A percentile compares a stretch with the other conserved stretches of the same genome.
Evolutionary conservation across 768 basidiomycete genomes (phyloP).

Genomic region (Boletus reticulatus): DNA sequence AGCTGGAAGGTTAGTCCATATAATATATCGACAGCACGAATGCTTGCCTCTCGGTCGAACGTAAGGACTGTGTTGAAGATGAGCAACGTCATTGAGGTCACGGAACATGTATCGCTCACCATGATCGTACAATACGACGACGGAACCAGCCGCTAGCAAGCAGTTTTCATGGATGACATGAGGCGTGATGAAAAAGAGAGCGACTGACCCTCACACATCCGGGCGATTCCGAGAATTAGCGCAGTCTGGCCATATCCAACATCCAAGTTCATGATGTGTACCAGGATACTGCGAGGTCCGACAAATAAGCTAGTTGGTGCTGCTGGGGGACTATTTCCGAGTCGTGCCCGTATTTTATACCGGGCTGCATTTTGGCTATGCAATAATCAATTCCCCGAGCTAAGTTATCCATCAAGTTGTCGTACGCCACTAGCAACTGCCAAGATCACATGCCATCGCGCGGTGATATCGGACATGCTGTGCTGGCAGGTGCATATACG

Average conservation of each 20-base stretch:
- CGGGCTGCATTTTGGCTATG: too few relatives aligned
- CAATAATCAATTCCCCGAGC: too few relatives aligned
- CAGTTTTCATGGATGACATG: neutral
- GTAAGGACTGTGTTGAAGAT: conserved; percentile 10
- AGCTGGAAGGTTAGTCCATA: neutral
- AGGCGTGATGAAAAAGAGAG: too few relatives aligned
- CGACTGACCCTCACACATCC: conserved; percentile 11
- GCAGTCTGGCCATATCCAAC: neutral
- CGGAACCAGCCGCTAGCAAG: conserved; percentile 5
- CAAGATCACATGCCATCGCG: too few relatives aligned
- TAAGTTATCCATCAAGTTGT: too few relatives aligned
- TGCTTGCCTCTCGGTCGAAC: conserved; percentile 14
- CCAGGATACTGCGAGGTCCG: too few relatives aligned
- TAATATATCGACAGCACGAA: neutral
- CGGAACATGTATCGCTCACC: neutral
- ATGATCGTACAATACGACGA: conserved; percentile 21
- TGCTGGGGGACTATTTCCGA: too few relatives aligned
- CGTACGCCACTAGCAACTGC: too few relatives aligned
- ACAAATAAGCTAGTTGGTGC: too few relatives aligned
- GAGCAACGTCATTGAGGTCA: neutral
- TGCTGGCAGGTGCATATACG: too few relatives aligned
- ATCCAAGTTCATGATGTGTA: neutral
- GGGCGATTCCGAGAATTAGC: conserved; percentile 1
- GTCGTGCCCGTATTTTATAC: too few relatives aligned
- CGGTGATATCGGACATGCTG: too few relatives aligned